These are phyloP conservation scores for Hibiscus syriacus DNA, from an alignment of 345 rosid genomes.

Conservation along the genomic window DNA sequence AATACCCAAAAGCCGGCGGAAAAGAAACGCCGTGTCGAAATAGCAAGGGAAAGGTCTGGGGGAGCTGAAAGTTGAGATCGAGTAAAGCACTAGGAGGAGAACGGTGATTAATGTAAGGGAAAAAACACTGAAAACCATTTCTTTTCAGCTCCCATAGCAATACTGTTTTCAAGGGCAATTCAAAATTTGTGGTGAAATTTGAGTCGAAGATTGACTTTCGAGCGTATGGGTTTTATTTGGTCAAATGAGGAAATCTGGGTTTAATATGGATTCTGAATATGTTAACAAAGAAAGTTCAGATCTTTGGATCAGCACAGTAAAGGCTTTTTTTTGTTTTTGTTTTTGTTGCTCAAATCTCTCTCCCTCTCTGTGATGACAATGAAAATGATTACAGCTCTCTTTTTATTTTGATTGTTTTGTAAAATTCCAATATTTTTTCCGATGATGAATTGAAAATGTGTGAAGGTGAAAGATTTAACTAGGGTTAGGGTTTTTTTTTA, in stretches of 20 bases:
- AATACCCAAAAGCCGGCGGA: constrained; percentile 92
- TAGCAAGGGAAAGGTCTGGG: constrained; percentile 53
- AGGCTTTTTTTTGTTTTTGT: not conserved
- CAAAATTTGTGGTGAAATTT: not conserved
- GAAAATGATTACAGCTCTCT: not conserved
- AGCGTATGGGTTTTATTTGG: constrained; percentile 27
- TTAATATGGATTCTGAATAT: not conserved
- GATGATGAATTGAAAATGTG: not conserved
- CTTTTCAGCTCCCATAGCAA: constrained; percentile 85
- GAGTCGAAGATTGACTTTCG: constrained; percentile 20
- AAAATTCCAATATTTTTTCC: not conserved
- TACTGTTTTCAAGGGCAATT: not conserved
- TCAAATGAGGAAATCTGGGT: not conserved
- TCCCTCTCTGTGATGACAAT: not conserved
- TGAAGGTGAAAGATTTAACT: not conserved
- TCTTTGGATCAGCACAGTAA: constrained; percentile 9
- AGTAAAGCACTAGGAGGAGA: constrained; percentile 60
- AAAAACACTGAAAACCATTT: constrained; percentile 89
- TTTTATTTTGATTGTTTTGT: not conserved
- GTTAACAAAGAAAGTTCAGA: constrained; percentile 4
- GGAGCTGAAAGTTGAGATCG: constrained; percentile 67
- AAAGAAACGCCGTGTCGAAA: constrained; percentile 67
- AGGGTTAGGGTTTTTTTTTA: constrained; percentile 11
- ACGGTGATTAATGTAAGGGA: constrained; percentile 63
- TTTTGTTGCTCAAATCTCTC: not conserved